Percentiles rank a stretch among this genome's conserved stretches.
Conservation (phyloP, 257 asterid species). For the Voacanga thouarsii region DNA sequence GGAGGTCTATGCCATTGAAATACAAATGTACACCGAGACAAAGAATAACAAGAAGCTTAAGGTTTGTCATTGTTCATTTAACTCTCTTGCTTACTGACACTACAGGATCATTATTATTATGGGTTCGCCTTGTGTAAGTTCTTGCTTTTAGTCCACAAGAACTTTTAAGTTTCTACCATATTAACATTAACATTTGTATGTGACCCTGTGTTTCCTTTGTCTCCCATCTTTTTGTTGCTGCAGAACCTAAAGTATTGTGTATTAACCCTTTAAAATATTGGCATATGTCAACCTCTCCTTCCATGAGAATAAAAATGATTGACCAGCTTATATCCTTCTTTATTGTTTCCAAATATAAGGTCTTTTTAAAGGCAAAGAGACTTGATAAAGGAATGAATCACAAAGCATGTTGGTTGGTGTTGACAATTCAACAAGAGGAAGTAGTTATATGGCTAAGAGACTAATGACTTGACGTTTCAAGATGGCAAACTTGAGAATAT, state of each 20-base stretch:
- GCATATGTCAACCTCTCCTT: not conserved
- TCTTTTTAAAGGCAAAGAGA: not conserved
- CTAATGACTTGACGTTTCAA: not conserved
- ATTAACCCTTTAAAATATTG: not conserved
- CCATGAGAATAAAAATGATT: not conserved
- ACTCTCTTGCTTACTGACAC: too few species aligned
- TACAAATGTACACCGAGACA: conserved; percentile 97
- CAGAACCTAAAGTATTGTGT: not conserved
- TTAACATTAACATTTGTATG: not conserved
- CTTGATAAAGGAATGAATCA: not conserved
- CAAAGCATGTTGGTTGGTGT: not conserved
- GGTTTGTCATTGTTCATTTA: conserved; percentile 36
- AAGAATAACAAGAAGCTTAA: conserved; percentile 94
- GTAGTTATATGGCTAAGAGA: not conserved
- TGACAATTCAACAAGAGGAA: not conserved
- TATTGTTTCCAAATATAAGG: not conserved
- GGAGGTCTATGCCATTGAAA: conserved; percentile 98
- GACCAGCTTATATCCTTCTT: not conserved
- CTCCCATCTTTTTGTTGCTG: not conserved
- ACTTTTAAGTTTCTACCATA: not conserved
- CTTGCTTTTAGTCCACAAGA: not conserved
- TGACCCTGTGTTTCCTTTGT: not conserved
- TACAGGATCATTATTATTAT: not conserved
- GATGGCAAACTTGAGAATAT: not conserved
- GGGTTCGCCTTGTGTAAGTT: not conserved